Percentiles rank a stretch among this genome's conserved stretches.
phyloP scores from a whole-genome alignment of 2,329 filamentous ascomycete species.

The Ophidiomyces ophidiicola region DNA sequence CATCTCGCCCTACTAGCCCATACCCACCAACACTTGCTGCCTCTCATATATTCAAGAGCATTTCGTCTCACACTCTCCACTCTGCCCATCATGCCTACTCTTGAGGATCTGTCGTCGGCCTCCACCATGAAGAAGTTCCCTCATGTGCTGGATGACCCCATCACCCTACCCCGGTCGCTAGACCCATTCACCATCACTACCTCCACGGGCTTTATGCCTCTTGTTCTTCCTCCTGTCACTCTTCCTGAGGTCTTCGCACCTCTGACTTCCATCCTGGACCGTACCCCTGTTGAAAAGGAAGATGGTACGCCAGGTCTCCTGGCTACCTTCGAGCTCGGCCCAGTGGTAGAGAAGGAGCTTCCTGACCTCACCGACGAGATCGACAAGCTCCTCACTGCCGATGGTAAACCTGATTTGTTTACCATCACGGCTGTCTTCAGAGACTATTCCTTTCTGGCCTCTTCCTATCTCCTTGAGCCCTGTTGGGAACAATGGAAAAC shows the following conservation, averaged over 20 bases:
- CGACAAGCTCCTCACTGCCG: conserved; percentile 47
- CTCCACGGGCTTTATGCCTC: conserved; percentile 36
- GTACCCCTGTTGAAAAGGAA: conserved; percentile 66
- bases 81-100: conserved; percentile 26
- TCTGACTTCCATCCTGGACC: conserved; percentile 58
- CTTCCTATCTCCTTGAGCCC: conserved; percentile 80
- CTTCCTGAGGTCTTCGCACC: conserved; percentile 63
- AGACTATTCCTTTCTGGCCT: conserved; percentile 84
- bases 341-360: conserved; percentile 59
- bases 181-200: conserved; percentile 40
- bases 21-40: neutral
- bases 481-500: conserved; percentile 62
- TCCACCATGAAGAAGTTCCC: conserved; percentile 33
- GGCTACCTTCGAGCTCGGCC: conserved; percentile 60
- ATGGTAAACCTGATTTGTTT: conserved; percentile 54
- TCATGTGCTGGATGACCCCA: conserved; percentile 34
- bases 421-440: conserved; percentile 77
- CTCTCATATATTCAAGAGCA: neutral
- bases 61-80: neutral
- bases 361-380: conserved; percentile 64
- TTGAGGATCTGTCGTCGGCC: conserved; percentile 22
- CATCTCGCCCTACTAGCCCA: neutral
- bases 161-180: conserved; percentile 29
- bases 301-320: conserved; percentile 67
- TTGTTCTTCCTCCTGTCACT: conserved; percentile 29